Evolutionary conservation across 208 protist genomes (phyloP), one percentile per base, ranked within the genome.

Genomic region (Crithidia bombi): DNA sequence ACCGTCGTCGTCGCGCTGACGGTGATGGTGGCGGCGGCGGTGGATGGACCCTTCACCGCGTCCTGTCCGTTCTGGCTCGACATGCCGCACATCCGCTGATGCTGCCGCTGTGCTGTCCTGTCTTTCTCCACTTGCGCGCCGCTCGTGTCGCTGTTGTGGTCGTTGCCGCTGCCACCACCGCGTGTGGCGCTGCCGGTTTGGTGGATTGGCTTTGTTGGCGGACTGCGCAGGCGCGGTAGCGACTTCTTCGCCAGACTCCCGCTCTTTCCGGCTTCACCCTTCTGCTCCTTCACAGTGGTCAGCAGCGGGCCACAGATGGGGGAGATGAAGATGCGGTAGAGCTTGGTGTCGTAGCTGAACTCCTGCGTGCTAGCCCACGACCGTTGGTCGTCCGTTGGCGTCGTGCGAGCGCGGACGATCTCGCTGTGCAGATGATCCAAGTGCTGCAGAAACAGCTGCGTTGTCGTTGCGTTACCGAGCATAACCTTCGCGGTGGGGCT

Each of bases 241-340:
- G 36, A 50, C 54, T 32, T 65, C 38, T 65, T 62, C 38, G 11
- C 50, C 28, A 21, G 11, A 19, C 19, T 28, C 15, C 14, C 52
- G 12, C n/a, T 33, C 17, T 56, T 70, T 63, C 32, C 32, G 61
- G 51, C 19, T 5, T 61, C 64, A 11, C 44, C 21, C 59, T 58
- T 64, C 33, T 35, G 39, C 36, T 59, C 28, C 65, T 92, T 89
- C 33, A 92, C 83, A 14, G 86, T 92, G 12, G 86, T 85, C 28
- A 92, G 78, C 59, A 92, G 86, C 6, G 86, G 86, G 3, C 86
- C 86, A 46, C 86, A 89, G 28, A 71, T 19, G 14, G 82, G 81
- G 21, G 86, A 92, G 54, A 83, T 59, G 64, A 87, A 92, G 64
- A 92, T 86, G 64, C 83, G 77, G 64, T 92, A 92, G 1, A 89